Evolutionary conservation across 306 rosid genomes (phyloP), one percentile per base, ranked within the genome.

Genomic region (Potentilla sterilis): DNA sequence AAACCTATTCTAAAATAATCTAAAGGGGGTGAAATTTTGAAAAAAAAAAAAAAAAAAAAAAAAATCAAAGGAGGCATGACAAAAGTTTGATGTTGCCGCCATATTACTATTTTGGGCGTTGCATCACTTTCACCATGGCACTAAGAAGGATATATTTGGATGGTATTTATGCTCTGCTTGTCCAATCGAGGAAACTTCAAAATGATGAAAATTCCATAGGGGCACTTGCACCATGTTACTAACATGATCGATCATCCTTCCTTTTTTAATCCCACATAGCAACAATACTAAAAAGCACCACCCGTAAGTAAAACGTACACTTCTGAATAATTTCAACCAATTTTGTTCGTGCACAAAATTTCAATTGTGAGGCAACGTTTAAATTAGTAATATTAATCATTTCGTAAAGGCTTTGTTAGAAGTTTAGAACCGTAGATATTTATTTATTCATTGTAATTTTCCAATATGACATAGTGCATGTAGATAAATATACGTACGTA

Each of bases 61-160:
- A 18, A 28, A 61, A 61, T 43, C 18, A 83, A 79, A 76, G 69
- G 67, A 62, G 0, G 54, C 68, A 78, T 46, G 51, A 76, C 52
- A 83, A 85, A 86, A 89, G 89, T 63, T 78, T 85, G 91, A 83
- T 82, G 89, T 80, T 81, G 83, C 86, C 79, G 83, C 86, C 79
- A 70, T 55, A 54, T 80, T 87, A 80, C 89, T 89, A 85, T 80
- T 87, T 87, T 80, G 86, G 88, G 85, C 85, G 86, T 88, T 87
- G 93, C 88, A 78, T 87, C 91, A 69, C 91, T 83, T 82, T 83
- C 82, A 76, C 81, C 84, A 52, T 80, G 85, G 84, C 77, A 71
- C 85, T 82, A 4, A 72, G 61, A 77, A 61, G 54, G 72, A 73
- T 75, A 82, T 83, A 77, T 81, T 81, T 85, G 89, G 84, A 81